Percentiles rank a stretch among this genome's conserved stretches.
phyloP scores from a whole-genome alignment of 805 yeast genomes.

The Candida ortonii region DNA sequence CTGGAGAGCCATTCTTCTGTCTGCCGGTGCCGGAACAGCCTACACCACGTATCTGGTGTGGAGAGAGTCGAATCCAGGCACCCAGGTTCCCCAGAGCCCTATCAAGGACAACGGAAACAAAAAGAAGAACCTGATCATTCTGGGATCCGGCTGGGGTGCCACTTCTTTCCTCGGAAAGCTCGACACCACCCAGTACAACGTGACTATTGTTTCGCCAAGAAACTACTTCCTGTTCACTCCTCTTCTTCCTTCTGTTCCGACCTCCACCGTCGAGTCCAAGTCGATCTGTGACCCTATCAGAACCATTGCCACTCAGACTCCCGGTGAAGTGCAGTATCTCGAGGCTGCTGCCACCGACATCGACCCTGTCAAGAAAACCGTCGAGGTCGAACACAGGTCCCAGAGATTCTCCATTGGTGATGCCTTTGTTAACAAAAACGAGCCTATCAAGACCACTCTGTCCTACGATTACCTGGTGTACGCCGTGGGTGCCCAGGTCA shows the following conservation, averaged over 20 bases:
- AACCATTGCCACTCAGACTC: conserved; percentile 67
- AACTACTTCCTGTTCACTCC: conserved; percentile 95
- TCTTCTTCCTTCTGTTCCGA: conserved; percentile 89
- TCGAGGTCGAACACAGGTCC: conserved; percentile 56
- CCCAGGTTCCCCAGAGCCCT: conserved; percentile 55
- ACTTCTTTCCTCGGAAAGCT: conserved; percentile 76
- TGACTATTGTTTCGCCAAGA: conserved; percentile 86
- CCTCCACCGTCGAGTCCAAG: conserved; percentile 84
- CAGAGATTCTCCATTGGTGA: conserved; percentile 52
- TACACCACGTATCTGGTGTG: conserved; percentile 61
- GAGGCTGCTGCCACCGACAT: conserved; percentile 89
- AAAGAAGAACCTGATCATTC: conserved; percentile 69
- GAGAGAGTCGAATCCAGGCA: conserved; percentile 56
- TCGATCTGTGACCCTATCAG: conserved; percentile 93
- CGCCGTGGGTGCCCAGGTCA: conserved; percentile 92
- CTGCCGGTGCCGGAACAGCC: conserved; percentile 50
- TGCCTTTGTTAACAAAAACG: conserved; percentile 43
- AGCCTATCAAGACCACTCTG: conserved; percentile 43
- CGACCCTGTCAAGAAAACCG: conserved; percentile 65
- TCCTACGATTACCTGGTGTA: conserved; percentile 79
- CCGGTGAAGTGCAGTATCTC: conserved; percentile 73
- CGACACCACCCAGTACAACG: conserved; percentile 84
- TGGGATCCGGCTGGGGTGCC: conserved; percentile 94
- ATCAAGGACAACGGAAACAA: conserved; percentile 48
- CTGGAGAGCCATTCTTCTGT: conserved; percentile 48